Conservation (phyloP, 345 rosid genomes). For the Acer saccharum region DNA sequence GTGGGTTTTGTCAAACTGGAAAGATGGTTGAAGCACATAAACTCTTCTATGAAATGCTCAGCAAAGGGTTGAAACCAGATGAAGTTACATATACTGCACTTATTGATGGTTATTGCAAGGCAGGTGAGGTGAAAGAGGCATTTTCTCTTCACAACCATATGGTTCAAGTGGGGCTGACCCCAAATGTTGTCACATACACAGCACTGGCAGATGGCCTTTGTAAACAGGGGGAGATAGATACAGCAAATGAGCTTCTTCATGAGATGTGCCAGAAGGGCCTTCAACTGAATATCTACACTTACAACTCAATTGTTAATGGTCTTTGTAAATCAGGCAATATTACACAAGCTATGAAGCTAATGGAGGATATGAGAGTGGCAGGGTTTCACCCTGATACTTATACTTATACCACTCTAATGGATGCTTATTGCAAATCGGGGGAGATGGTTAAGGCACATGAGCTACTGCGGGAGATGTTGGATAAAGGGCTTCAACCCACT, state of each 20-base stretch:
- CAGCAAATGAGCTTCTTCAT: conserved; percentile 90
- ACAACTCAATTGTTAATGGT: conserved; percentile 77
- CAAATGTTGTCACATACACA: conserved; percentile 85
- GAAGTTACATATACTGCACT: conserved; percentile 74
- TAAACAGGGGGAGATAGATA: conserved; percentile 73
- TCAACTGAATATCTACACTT: conserved; percentile 70
- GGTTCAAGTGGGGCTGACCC: conserved; percentile 64
- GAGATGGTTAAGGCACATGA: conserved; percentile 70
- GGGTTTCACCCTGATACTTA: conserved; percentile 64
- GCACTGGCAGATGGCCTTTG: conserved; percentile 87
- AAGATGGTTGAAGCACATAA: conserved; percentile 69
- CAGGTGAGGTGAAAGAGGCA: conserved; percentile 68
- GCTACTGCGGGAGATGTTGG: conserved; percentile 73
- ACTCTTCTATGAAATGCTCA: conserved; percentile 62
- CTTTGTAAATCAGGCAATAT: conserved; percentile 78
- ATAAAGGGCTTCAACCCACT: conserved; percentile 69
- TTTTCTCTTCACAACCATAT: conserved; percentile 81
- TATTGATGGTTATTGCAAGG: conserved; percentile 86
- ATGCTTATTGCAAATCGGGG: conserved; percentile 74
- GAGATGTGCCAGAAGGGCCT: conserved; percentile 81
- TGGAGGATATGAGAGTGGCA: conserved; percentile 68
- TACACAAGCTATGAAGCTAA: conserved; percentile 62
- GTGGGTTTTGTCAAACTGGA: conserved; percentile 66
- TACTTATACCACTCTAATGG: conserved; percentile 87
- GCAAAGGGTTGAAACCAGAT: conserved; percentile 66